Evolutionary conservation across 2,329 filamentous ascomycete genomes (phyloP), one percentile per base, ranked within the genome.

Genomic region (Apiospora saccharicola): DNA sequence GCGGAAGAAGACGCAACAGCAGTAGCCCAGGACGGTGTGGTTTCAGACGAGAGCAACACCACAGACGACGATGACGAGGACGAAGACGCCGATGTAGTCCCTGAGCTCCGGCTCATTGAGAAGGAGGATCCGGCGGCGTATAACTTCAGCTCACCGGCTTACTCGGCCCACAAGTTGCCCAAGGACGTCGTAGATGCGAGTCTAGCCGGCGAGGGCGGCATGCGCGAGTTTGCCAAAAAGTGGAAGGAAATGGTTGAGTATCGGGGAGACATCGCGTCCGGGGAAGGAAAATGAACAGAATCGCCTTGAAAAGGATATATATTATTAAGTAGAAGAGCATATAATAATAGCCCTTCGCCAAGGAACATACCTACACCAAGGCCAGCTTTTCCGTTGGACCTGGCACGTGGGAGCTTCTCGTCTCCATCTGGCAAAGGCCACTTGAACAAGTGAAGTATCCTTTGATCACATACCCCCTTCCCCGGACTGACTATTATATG

Each of bases 141-240:
- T 80, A 93, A 93, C 76, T 97, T 98, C 80, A 91, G 90, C 75
- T 93, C 93, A 5, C 90, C 94, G 1, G 93, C 96, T 78, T 98
- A 97, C 82, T 98, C 95, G 74, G 96, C 96, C 3, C 96, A 98
- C 80, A 99, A 98, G 83, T 84, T 99, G 77, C 96, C 96, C 0
- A 95, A 92, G 81, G 96, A 99, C 77, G 94, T 98, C 2, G 95
- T 98, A 3, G 90, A 92, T 76, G 91, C 91, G 26, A 89, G 90
- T 75, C 78, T 89, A 75, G 88, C 88, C 0, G 93, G 93, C 4
- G 90, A 93, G 71, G 93, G 93, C 3, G 93, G 92, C 0, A 88
- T 98, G 84, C 88, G 92, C 73, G 95, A 97, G 82, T 95, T 96
- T 83, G 90, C 93, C 74, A 87, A 88, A 75, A 89, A 92, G 79